Evolutionary conservation across 2,329 filamentous ascomycete species (phyloP).

Genomic region (Aspergillus udagawae): DNA sequence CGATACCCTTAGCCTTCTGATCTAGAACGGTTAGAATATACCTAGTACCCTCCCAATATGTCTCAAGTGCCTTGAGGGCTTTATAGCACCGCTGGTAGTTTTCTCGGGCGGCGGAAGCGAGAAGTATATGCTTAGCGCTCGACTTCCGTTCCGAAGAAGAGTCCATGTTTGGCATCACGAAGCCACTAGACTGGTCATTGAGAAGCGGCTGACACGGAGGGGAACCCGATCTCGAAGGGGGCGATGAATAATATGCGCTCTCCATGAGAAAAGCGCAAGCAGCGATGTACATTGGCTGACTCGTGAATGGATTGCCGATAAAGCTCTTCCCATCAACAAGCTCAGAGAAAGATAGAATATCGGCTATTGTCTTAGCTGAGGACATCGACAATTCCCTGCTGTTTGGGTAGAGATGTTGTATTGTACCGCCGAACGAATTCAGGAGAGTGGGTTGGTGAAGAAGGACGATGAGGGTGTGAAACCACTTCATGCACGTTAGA

Average conservation of each 20-base stretch:
- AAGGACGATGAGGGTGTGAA: conserved; percentile 79
- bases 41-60: conserved; percentile 80
- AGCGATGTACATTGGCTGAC: conserved; percentile 86
- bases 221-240: conserved; percentile 59
- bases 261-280: conserved; percentile 86
- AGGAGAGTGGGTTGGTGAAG: conserved; percentile 79
- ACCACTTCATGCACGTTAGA: conserved; percentile 53
- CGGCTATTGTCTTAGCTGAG: conserved; percentile 85
- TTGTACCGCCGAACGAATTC: conserved; percentile 66
- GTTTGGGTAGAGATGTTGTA: conserved; percentile 71
- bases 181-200: conserved; percentile 30
- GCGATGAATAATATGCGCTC: conserved; percentile 65
- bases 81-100: conserved; percentile 87
- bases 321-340: conserved; percentile 81
- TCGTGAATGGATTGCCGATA: conserved; percentile 83
- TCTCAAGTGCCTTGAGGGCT: conserved; percentile 72
- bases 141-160: conserved; percentile 28
- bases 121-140: conserved; percentile 64
- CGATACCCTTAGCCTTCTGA: conserved; percentile 82
- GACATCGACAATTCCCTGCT: conserved; percentile 81
- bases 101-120: conserved; percentile 77
- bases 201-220: conserved; percentile 40
- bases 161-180: conserved; percentile 32
- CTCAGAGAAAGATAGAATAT: conserved; percentile 82
- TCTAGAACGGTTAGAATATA: conserved; percentile 85